A percentile compares a stretch with the other conserved stretches of the same genome.
Conservation (phyloP, 2,329 filamentous ascomycete genomes). For the Knufia fluminis region DNA sequence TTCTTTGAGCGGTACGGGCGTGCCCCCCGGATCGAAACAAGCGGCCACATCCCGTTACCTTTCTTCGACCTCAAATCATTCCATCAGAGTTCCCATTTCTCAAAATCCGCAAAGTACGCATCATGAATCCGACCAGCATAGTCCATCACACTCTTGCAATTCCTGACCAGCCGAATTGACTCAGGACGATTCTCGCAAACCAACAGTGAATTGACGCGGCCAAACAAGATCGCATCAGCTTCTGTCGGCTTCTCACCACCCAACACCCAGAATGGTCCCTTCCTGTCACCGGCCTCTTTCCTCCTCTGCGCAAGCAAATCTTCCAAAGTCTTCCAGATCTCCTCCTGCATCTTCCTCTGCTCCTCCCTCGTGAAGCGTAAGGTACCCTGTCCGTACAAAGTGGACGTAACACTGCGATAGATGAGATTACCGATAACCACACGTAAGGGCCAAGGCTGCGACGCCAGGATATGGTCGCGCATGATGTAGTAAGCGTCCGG, state of each 20-base stretch:
- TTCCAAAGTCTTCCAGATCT: slow-evolving; percentile 48
- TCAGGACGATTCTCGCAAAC: slow-evolving; percentile 45
- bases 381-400: slow-evolving; percentile 50
- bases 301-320: slow-evolving; percentile 34
- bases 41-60: background rate
- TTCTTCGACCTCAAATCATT: too few relatives aligned
- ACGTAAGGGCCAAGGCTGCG: slow-evolving; percentile 45
- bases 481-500: slow-evolving; percentile 51
- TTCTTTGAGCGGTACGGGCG: too few relatives aligned
- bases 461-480: slow-evolving; percentile 42
- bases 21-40: too few relatives aligned
- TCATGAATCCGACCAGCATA: slow-evolving; percentile 50
- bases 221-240: slow-evolving; percentile 49
- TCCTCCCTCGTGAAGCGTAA: slow-evolving; percentile 44
- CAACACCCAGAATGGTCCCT: slow-evolving; percentile 48
- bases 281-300: slow-evolving; percentile 22
- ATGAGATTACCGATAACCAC: slow-evolving; percentile 43
- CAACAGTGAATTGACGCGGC: slow-evolving; percentile 46
- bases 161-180: slow-evolving; percentile 37
- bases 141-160: slow-evolving; percentile 43
- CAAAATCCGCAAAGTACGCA: slow-evolving; percentile 51
- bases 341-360: slow-evolving; percentile 34
- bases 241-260: slow-evolving; percentile 47
- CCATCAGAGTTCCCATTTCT: slow-evolving; percentile 26
- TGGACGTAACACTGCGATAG: slow-evolving; percentile 35